Evolutionary conservation across 2,329 filamentous ascomycete genomes (phyloP).

Genomic region (Cadophora sp.): DNA sequence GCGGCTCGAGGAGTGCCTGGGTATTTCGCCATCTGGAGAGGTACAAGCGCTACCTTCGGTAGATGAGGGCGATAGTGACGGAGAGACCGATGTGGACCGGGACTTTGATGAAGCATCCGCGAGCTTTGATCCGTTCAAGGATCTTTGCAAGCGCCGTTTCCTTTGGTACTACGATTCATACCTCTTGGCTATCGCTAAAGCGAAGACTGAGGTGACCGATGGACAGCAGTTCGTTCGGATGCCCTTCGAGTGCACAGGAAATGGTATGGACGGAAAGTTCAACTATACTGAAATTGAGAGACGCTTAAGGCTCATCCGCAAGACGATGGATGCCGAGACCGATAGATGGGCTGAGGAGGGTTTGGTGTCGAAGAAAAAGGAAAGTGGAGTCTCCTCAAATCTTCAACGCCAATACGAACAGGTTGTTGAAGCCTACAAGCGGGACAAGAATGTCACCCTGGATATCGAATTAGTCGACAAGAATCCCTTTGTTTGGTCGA

Average conservation of each 20-base stretch:
- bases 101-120: conserved; percentile 55
- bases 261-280: conserved; percentile 87
- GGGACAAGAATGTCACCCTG: conserved; percentile 71
- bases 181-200: conserved; percentile 71
- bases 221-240: conserved; percentile 74
- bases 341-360: conserved; percentile 76
- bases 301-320: conserved; percentile 73
- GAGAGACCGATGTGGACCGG: conserved; percentile 54
- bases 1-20: conserved; percentile 80
- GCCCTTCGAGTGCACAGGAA: conserved; percentile 82
- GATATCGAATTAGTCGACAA: conserved; percentile 77
- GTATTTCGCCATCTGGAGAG: conserved; percentile 61
- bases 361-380: conserved; percentile 63
- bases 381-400: conserved; percentile 80
- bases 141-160: conserved; percentile 89
- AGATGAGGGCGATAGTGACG: conserved; percentile 51
- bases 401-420: conserved; percentile 86
- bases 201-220: conserved; percentile 67
- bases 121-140: conserved; percentile 85
- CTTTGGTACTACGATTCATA: conserved; percentile 97
- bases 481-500: conserved; percentile 88
- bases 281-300: conserved; percentile 77
- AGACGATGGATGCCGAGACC: conserved; percentile 75
- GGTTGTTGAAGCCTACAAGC: conserved; percentile 76
- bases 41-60: conserved; percentile 46